Base-by-base conservation (phyloP, 2,329 filamentous ascomycete species). In the Neurospora crassa region DNA sequence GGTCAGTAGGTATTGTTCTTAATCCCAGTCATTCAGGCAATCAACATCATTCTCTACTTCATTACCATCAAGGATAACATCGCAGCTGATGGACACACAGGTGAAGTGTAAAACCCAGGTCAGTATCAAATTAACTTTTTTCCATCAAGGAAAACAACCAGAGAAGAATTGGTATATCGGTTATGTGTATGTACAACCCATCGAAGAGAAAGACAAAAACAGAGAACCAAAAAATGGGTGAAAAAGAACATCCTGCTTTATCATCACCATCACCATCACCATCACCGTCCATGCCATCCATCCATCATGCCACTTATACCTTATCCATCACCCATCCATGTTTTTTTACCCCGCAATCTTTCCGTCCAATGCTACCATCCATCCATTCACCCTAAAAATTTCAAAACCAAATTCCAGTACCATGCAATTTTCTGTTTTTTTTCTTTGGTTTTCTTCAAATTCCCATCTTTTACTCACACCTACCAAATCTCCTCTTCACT, bases 401-500 rank as follows among this genome's bases (percentile, higher is more conserved):
- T 37, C 34, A 37, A 8, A 1, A 1, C 34, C 34, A 8, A 37
- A 37, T 37, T 37, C 34, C 34, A 37, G 7, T 37, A 37, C 34
- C 34, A 37, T 37, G 34, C 34, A 37, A 29, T 29, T 29, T 29
- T 29, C n/a, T n/a, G n/a, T n/a, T 29, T 29, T 29, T 29, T 3
- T 29, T 29, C 29, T 29, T 29, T 29, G 3, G 0, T 29, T 29
- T 29, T 29, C 4, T 29, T 5, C 29, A 29, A 2, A 29, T 29
- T 3, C 24, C 24, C 24, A 24, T 24, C 2, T 29, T 29, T 29
- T 5, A 29, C 29, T 5, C 29, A 45, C 43, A 11, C 70, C 81
- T 80, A 89, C 90, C 90, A 92, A 43, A 91, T 78, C 14, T 92
- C 90, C 1, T 90, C 87, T 18, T 84, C 82, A 75, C 83, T 87